Conservation (phyloP, 2,329 filamentous ascomycete species). For the Penicillium psychrosexuale region DNA sequence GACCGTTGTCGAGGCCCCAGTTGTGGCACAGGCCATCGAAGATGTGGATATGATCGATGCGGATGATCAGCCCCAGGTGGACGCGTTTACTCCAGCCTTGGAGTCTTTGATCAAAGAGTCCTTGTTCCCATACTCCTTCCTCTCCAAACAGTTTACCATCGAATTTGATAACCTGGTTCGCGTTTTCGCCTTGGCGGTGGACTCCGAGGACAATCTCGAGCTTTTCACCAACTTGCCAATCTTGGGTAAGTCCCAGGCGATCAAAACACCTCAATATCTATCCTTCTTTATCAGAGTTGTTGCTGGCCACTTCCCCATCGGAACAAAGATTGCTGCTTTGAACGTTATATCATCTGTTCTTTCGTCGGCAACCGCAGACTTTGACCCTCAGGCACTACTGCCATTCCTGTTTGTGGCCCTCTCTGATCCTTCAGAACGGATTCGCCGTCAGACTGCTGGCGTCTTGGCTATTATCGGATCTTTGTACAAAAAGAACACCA, state of each 20-base stretch:
- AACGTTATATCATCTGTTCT: constrained; percentile 60
- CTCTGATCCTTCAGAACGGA: constrained; percentile 69
- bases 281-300: constrained; percentile 74
- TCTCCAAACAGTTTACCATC: constrained; percentile 31
- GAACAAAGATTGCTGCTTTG: constrained; percentile 67
- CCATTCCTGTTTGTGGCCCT: constrained; percentile 77
- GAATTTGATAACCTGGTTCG: constrained; percentile 40
- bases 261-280: constrained; percentile 64
- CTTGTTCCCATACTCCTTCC: constrained; percentile 37
- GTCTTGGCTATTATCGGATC: constrained; percentile 58
- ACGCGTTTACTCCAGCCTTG: constrained; percentile 33
- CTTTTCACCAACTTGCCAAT: constrained; percentile 39
- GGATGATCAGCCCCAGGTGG: constrained; percentile 25
- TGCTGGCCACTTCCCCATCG: constrained; percentile 66
- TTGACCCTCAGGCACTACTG: constrained; percentile 75
- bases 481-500: constrained; percentile 50
- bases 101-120: constrained; percentile 32
- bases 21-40: constrained; percentile 49
- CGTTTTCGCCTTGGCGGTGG: constrained; percentile 35
- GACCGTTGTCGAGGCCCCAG: constrained; percentile 61
- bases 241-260: constrained; percentile 43
- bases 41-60: constrained; percentile 53
- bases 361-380: constrained; percentile 47
- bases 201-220: constrained; percentile 31
- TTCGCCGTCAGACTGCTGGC: constrained; percentile 71